Conservation (phyloP, 129 eudicot genomes). For the Centaurea solstitialis region DNA sequence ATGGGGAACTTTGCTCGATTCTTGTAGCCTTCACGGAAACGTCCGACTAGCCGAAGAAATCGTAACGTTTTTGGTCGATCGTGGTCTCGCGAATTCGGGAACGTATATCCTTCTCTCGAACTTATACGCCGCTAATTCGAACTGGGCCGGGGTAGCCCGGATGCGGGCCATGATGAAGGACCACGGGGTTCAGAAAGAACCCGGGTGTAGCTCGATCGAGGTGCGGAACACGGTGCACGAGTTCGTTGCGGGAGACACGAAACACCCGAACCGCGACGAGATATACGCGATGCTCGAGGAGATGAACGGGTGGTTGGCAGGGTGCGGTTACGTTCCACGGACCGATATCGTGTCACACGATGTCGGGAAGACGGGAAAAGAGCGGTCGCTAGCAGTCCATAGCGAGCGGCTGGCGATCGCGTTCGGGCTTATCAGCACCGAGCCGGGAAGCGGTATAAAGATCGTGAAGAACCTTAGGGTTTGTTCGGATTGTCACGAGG, state of each 20-base stretch:
- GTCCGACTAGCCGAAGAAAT: slow-evolving; percentile 58
- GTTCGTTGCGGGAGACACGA: slow-evolving; percentile 75
- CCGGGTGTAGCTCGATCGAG: slow-evolving; percentile 88
- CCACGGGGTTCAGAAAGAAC: slow-evolving; percentile 61
- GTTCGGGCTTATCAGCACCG: slow-evolving; percentile 70
- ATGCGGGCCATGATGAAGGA: slow-evolving; percentile 68
- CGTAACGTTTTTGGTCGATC: slow-evolving; percentile 35
- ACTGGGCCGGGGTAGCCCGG: slow-evolving; percentile 71
- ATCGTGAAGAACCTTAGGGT: slow-evolving; percentile 77
- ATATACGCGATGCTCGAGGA: slow-evolving; percentile 70
- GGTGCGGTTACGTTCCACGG: slow-evolving; percentile 52
- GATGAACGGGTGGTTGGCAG: slow-evolving; percentile 49
- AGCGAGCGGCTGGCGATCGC: slow-evolving; percentile 84
- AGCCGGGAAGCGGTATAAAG: slow-evolving; percentile 49
- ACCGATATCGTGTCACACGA: slow-evolving; percentile 57
- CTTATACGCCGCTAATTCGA: slow-evolving; percentile 53
- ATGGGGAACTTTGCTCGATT: slow-evolving; percentile 76
- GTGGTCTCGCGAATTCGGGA: slow-evolving; percentile 56
- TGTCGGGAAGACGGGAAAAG: slow-evolving; percentile 50
- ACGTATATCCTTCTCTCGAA: slow-evolving; percentile 72
- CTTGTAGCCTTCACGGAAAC: slow-evolving; percentile 74
- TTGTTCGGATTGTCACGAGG: slow-evolving; percentile 75
- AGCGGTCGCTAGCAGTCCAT: slow-evolving; percentile 60
- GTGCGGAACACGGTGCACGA: slow-evolving; percentile 71
- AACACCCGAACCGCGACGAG: slow-evolving; percentile 56